A percentile compares a stretch with the other conserved stretches of the same genome.
Evolutionary conservation across 2,329 filamentous ascomycete species (phyloP).

Genomic region (Penicillium nordicum): DNA sequence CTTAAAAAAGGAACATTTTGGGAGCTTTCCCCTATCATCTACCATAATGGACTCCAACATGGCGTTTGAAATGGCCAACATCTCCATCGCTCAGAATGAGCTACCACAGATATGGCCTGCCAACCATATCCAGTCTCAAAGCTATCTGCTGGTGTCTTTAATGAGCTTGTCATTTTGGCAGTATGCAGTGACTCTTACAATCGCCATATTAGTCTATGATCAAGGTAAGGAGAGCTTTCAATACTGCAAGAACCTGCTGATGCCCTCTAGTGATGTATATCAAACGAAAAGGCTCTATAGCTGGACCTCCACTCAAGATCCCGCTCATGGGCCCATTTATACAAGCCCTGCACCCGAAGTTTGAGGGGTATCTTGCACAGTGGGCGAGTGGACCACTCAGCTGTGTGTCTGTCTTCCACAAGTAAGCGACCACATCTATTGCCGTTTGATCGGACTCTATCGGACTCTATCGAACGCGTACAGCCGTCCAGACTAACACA

Average conservation of each 20-base stretch:
- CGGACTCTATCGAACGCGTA: background rate
- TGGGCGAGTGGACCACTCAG: constrained; percentile 84
- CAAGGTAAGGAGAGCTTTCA: constrained; percentile 59
- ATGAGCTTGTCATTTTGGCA: constrained; percentile 42
- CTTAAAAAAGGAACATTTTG: background rate
- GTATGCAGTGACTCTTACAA: constrained; percentile 53
- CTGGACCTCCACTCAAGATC: constrained; percentile 66
- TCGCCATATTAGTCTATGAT: constrained; percentile 71
- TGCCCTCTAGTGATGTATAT: constrained; percentile 61
- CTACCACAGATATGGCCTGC: constrained; percentile 7
- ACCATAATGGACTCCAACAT: constrained; percentile 1
- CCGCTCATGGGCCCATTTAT: constrained; percentile 85
- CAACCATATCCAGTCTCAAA: background rate
- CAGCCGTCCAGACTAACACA: background rate
- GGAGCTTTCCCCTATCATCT: background rate
- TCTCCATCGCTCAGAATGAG: constrained; percentile 9
- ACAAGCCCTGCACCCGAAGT: constrained; percentile 79
- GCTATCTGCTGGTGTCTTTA: background rate
- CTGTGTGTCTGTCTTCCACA: constrained; percentile 94
- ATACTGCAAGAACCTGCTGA: background rate
- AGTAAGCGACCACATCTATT: constrained; percentile 53
- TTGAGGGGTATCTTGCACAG: constrained; percentile 77
- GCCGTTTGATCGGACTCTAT: background rate
- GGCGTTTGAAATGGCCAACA: constrained; percentile 10
- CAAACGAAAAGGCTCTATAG: constrained; percentile 66